Percentiles rank a stretch among this genome's conserved stretches.
phyloP scores from a whole-genome alignment of 805 yeast species.

The Helenozyma baotianmanensis region DNA sequence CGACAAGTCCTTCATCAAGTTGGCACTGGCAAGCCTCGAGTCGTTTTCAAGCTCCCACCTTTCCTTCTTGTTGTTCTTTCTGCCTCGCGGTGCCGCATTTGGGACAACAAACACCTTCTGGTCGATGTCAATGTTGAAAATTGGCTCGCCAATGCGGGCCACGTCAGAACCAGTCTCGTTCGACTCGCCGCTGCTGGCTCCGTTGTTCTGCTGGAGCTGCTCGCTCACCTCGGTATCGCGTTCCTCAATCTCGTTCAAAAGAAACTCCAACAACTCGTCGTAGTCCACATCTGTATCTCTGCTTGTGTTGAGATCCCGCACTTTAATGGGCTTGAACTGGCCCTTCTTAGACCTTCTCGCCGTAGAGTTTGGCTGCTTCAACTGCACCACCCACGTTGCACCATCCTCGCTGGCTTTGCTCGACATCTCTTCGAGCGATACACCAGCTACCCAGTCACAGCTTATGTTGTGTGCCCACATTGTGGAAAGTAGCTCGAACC shows the following conservation, averaged over 20 bases:
- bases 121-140: constrained; percentile 30
- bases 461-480: constrained; percentile 78
- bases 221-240: constrained; percentile 14
- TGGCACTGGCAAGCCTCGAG: constrained; percentile 56
- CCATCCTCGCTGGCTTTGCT: constrained; percentile 64
- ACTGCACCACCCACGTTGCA: constrained; percentile 69
- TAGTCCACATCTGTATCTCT: constrained; percentile 70
- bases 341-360: constrained; percentile 25
- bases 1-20: constrained; percentile 50
- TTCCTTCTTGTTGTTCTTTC: constrained; percentile 71
- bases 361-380: constrained; percentile 58
- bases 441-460: constrained; percentile 52
- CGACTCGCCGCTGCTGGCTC: not conserved
- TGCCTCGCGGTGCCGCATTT: constrained; percentile 77
- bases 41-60: constrained; percentile 74
- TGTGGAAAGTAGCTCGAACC: constrained; percentile 55
- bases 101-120: constrained; percentile 66
- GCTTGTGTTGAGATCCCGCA: constrained; percentile 57
- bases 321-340: constrained; percentile 70
- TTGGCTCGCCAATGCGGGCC: constrained; percentile 20
- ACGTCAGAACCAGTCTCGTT: not conserved
- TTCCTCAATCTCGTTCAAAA: constrained; percentile 25
- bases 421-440: constrained; percentile 56
- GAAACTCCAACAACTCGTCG: constrained; percentile 50
- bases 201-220: constrained; percentile 2